phyloP scores from a whole-genome alignment of 1,284 basidiomycete genomes.

The Trichosporon asahii region DNA sequence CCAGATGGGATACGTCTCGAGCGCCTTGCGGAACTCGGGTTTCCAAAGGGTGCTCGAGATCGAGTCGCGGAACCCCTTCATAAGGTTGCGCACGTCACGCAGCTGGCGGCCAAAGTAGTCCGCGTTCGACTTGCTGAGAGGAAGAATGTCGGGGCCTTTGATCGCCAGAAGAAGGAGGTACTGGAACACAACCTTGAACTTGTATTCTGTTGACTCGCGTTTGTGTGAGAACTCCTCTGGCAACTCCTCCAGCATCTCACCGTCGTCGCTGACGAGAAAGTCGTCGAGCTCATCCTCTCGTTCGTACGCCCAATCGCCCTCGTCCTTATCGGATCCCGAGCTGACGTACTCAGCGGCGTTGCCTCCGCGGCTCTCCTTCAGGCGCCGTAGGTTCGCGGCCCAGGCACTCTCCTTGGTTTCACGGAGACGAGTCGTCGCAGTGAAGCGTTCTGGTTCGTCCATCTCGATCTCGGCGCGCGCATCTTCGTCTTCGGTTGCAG shows the following conservation, averaged over 20 bases:
- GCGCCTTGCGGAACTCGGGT: constrained; percentile 61
- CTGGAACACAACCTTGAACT: constrained; percentile 66
- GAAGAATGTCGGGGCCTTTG: constrained; percentile 38
- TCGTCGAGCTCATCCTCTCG: constrained; percentile 37
- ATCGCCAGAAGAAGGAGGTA: constrained; percentile 76
- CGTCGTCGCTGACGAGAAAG: constrained; percentile 71
- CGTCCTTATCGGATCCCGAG: constrained; percentile 20
- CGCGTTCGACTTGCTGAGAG: constrained; percentile 26
- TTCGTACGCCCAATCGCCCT: constrained; percentile 47
- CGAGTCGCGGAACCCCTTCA: constrained; percentile 8
- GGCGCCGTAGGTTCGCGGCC: constrained; percentile 33
- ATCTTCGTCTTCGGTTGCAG: constrained; percentile 49
- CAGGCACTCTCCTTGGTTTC: constrained; percentile 23
- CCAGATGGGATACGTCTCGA: constrained; percentile 62
- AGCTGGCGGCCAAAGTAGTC: constrained; percentile 32
- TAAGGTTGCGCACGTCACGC: background rate
- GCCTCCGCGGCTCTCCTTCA: constrained; percentile 28
- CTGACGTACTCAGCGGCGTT: constrained; percentile 11
- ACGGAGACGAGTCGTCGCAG: constrained; percentile 55
- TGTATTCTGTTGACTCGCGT: constrained; percentile 57
- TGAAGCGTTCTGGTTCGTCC: constrained; percentile 48
- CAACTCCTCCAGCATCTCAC: constrained; percentile 44
- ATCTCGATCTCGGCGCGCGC: constrained; percentile 59
- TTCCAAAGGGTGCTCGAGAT: constrained; percentile 59
- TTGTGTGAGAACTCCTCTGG: constrained; percentile 74